Conservation (phyloP, 2,329 filamentous ascomycete species). For the Leptographium procerum region DNA sequence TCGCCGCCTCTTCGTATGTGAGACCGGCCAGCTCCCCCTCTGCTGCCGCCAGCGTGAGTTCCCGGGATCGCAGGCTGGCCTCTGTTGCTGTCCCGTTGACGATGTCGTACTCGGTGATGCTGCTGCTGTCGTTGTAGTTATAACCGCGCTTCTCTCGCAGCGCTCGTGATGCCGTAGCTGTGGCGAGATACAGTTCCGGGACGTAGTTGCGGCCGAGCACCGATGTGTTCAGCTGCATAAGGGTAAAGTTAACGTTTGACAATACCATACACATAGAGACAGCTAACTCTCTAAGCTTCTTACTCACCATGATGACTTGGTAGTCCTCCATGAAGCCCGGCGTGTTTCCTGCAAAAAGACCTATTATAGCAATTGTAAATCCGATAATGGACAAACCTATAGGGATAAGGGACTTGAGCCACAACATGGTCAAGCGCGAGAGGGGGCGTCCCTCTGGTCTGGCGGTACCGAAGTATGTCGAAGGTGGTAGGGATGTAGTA, state of each 20-base stretch:
- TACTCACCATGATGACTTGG: constrained; percentile 26
- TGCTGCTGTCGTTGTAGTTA: neutral
- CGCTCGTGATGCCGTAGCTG: neutral
- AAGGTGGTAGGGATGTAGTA: neutral
- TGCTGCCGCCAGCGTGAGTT: constrained; percentile 11
- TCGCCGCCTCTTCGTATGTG: constrained; percentile 12
- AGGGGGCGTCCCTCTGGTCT: neutral
- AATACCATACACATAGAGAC: neutral
- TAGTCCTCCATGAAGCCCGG: constrained; percentile 25
- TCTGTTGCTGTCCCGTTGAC: neutral
- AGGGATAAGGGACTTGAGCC: constrained; percentile 13
- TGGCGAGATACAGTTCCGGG: constrained; percentile 11
- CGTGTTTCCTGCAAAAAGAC: constrained; percentile 26
- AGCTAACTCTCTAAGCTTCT: too few relatives aligned
- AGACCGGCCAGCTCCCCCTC: constrained; percentile 13
- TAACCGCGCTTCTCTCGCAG: neutral
- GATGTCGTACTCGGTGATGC: constrained; percentile 3
- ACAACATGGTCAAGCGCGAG: neutral
- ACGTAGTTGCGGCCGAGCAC: constrained; percentile 27
- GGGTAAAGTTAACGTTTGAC: neutral
- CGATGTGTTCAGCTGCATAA: constrained; percentile 28
- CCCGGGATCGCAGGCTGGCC: constrained; percentile 3
- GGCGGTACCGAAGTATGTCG: neutral
- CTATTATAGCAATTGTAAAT: constrained; percentile 25
- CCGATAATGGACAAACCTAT: constrained; percentile 22